Percentiles rank a stretch among this genome's conserved stretches.
phyloP scores from a whole-genome alignment of 176 grass and related monocot genomes.

The Juncus inflexus region DNA sequence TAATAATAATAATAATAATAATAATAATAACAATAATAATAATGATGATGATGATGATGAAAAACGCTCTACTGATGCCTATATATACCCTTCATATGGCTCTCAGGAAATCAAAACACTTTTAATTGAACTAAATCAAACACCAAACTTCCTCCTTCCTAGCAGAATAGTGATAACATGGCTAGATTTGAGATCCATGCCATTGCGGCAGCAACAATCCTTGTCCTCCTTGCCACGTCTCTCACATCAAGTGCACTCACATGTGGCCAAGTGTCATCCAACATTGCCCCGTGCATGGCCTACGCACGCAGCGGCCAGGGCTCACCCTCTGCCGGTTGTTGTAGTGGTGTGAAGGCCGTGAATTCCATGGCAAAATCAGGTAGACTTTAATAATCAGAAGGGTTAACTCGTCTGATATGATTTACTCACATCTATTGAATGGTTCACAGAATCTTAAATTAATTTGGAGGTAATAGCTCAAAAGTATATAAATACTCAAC shows the following conservation, averaged over 20 bases:
- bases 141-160: neutral
- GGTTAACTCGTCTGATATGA: too few species aligned
- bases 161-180: neutral
- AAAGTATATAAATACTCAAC: too few species aligned
- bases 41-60: too few species aligned
- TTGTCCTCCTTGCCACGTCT: neutral
- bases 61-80: neutral
- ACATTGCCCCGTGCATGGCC: neutral
- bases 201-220: neutral
- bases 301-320: neutral
- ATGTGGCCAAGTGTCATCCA: neutral
- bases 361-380: neutral
- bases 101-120: neutral
- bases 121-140: neutral
- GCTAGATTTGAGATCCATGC: neutral
- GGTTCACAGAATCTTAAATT: too few species aligned
- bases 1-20: too few species aligned
- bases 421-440: too few species aligned
- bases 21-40: too few species aligned
- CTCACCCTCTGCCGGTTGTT: neutral
- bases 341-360: neutral
- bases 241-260: neutral
- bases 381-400: too few species aligned
- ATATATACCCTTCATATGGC: conserved; percentile 13
- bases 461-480: too few species aligned